Conservation (phyloP, 768 basidiomycete species). For the Gautieria morchelliformis region DNA sequence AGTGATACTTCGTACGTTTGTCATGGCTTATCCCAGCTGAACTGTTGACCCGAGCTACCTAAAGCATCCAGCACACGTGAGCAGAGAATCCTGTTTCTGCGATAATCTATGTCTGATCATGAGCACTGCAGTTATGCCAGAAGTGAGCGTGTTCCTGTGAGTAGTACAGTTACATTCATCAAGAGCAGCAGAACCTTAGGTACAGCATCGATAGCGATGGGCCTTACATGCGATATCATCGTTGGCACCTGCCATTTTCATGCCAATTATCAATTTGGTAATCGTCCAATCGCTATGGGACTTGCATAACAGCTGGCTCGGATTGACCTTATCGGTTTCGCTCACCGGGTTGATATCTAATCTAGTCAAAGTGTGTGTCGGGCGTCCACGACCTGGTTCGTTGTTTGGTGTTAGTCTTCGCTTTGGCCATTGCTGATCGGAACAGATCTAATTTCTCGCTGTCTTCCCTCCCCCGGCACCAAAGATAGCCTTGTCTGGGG, state of each 20-base stretch:
- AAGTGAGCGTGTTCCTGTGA: conserved; percentile 71
- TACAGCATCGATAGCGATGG: neutral
- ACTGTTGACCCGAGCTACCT: neutral
- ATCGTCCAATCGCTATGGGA: conserved; percentile 87
- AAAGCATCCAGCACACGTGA: conserved; percentile 31
- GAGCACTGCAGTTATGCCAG: conserved; percentile 42
- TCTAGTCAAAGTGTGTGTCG: conserved; percentile 78
- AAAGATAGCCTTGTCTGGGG: conserved; percentile 57
- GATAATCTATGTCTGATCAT: conserved; percentile 19
- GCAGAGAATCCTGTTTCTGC: conserved; percentile 8
- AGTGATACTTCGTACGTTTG: conserved; percentile 63
- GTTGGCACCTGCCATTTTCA: conserved; percentile 60
- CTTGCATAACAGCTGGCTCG: conserved; percentile 43
- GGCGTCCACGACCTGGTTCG: conserved; percentile 78
- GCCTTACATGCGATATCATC: conserved; percentile 30
- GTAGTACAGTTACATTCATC: conserved; percentile 14
- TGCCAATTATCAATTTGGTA: conserved; percentile 59
- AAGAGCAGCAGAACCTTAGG: neutral
- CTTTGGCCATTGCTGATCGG: neutral
- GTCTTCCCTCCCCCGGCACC: conserved; percentile 56
- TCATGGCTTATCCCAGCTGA: conserved; percentile 14
- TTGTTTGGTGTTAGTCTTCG: neutral
- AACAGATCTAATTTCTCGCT: conserved; percentile 57
- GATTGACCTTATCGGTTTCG: conserved; percentile 19
- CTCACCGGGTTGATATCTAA: conserved; percentile 79